Percentiles rank a stretch among this genome's conserved stretches.
These are phyloP conservation scores for Whalleya microplaca DNA, from an alignment of 2,329 filamentous ascomycete species.

Conservation along the genomic window DNA sequence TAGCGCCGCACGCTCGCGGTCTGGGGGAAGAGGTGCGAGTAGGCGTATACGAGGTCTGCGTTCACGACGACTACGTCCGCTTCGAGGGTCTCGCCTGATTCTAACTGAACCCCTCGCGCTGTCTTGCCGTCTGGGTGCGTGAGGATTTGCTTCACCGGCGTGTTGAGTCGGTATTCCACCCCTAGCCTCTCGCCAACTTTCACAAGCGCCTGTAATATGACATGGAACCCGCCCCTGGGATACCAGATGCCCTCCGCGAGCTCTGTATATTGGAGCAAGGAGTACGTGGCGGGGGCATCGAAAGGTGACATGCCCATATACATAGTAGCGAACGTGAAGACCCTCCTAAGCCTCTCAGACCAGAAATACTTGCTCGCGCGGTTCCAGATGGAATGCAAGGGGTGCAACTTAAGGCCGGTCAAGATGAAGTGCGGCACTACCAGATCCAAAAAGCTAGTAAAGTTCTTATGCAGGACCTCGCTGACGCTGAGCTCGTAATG, in stretches of 20 bases:
- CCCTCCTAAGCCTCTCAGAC: conserved; percentile 68
- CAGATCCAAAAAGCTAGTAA: conserved; percentile 62
- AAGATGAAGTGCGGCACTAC: conserved; percentile 60
- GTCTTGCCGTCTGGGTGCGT: conserved; percentile 54
- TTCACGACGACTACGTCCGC: conserved; percentile 74
- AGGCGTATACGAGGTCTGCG: conserved; percentile 75
- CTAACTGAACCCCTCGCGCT: conserved; percentile 63
- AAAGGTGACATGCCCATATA: conserved; percentile 84
- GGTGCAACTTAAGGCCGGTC: conserved; percentile 65
- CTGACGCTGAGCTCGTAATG: conserved; percentile 72
- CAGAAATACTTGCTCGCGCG: conserved; percentile 69
- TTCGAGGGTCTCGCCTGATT: conserved; percentile 58
- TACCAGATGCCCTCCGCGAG: conserved; percentile 79
- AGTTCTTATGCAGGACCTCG: conserved; percentile 70
- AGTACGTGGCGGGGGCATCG: conserved; percentile 75
- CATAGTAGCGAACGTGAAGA: conserved; percentile 81
- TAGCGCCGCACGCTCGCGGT: conserved; percentile 36
- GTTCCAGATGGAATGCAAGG: conserved; percentile 71
- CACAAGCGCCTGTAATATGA: conserved; percentile 65
- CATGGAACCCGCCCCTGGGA: conserved; percentile 71
- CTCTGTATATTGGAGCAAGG: conserved; percentile 74
- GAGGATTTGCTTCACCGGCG: conserved; percentile 59
- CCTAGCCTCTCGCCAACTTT: conserved; percentile 64
- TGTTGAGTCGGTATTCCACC: conserved; percentile 64
- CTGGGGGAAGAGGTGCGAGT: conserved; percentile 68